These are phyloP conservation scores for Leucoagaricus sp. DNA, from an alignment of 1,284 basidiomycete species.

Conservation along the genomic window DNA sequence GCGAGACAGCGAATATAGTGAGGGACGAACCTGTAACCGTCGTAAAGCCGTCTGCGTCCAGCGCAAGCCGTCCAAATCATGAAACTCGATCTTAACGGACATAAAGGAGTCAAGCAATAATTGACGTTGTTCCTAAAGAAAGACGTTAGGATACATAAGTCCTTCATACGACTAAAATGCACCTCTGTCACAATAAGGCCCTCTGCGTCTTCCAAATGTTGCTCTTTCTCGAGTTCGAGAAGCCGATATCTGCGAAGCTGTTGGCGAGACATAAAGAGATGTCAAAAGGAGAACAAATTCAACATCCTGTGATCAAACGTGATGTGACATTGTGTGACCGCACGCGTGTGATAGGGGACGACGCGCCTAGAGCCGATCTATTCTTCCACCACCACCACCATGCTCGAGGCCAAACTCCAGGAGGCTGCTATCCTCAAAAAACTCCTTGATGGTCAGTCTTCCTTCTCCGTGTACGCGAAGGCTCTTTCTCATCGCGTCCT, in stretches of 20 bases:
- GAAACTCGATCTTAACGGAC: conserved; percentile 49
- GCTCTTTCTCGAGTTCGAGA: conserved; percentile 47
- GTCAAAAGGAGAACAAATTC: not conserved
- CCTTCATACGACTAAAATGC: not conserved
- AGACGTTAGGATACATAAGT: not conserved
- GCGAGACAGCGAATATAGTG: not conserved
- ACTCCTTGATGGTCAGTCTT: conserved; percentile 77
- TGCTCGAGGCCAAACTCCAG: conserved; percentile 89
- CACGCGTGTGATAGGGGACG: not conserved
- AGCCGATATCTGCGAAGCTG: conserved; percentile 29
- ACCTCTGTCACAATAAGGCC: conserved; percentile 54
- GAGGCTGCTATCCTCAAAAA: conserved; percentile 86
- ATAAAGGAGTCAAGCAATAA: conserved; percentile 40
- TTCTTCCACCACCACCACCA: conserved; percentile 38
- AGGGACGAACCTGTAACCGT: conserved; percentile 24
- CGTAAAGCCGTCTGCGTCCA: conserved; percentile 35
- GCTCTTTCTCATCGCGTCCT: not conserved
- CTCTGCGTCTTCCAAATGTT: conserved; percentile 45
- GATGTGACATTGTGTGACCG: conserved; percentile 15
- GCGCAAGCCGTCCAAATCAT: conserved; percentile 48
- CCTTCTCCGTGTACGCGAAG: not conserved
- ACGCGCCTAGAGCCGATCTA: conserved; percentile 17
- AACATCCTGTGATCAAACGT: not conserved
- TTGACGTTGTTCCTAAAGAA: conserved; percentile 39
- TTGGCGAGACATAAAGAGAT: conserved; percentile 9